phyloP scores from a whole-genome alignment of 495 filamentous ascomycete genomes.

The Aspergillus incahuasiensis region DNA sequence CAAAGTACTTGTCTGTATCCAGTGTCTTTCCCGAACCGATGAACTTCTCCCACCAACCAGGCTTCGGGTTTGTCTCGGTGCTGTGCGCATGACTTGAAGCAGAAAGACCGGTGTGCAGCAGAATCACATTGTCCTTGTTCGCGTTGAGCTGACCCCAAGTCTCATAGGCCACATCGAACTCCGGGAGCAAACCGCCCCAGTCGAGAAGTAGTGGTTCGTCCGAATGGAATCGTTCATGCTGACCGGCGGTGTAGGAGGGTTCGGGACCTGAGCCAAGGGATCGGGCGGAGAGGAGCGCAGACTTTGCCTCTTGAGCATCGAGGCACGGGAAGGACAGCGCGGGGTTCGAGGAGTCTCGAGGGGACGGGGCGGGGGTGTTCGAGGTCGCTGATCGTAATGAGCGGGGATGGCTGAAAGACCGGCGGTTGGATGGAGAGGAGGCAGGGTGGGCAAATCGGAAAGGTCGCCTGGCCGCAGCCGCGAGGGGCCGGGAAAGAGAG shows the following conservation, averaged over 20 bases:
- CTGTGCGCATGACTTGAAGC: slow-evolving; percentile 95
- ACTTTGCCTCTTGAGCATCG: slow-evolving; percentile 80
- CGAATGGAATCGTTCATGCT: slow-evolving; percentile 70
- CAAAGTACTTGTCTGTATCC: slow-evolving; percentile 85
- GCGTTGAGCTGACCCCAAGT: slow-evolving; percentile 83
- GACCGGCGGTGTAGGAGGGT: slow-evolving; percentile 86
- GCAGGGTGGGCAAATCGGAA: neutral
- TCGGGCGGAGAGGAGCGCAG: slow-evolving; percentile 68
- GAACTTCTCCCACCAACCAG: slow-evolving; percentile 99
- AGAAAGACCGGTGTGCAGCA: slow-evolving; percentile 90
- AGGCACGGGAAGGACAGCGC: slow-evolving; percentile 94
- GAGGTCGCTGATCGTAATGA: slow-evolving; percentile 16
- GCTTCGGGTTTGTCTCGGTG: slow-evolving; percentile 75
- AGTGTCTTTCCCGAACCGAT: slow-evolving; percentile 84
- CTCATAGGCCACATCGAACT: slow-evolving; percentile 90
- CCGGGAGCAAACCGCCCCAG: slow-evolving; percentile 83
- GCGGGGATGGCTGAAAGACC: neutral
- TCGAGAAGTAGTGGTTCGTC: slow-evolving; percentile 75
- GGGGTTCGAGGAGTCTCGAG: slow-evolving; percentile 66
- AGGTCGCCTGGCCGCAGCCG: neutral
- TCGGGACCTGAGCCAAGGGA: slow-evolving; percentile 79
- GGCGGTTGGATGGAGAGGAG: neutral
- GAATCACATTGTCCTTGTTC: slow-evolving; percentile 81
- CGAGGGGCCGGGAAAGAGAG: neutral
- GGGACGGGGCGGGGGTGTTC: slow-evolving; percentile 4